Conservation (phyloP, 176 grass and related monocot genomes). For the Olyra latifolia region DNA sequence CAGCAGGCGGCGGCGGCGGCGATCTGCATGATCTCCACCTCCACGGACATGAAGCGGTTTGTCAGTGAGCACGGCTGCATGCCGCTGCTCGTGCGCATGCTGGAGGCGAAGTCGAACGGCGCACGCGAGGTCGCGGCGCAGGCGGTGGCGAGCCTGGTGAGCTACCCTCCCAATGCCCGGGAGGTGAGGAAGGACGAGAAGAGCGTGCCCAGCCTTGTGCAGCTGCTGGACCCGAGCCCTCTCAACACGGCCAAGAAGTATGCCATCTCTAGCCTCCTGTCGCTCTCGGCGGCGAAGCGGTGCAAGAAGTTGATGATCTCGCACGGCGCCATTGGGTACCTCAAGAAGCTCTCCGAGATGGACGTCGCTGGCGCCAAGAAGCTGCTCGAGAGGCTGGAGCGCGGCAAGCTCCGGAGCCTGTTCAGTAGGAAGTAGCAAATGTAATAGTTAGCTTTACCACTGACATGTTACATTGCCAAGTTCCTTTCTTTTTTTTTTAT, state of each 20-base stretch:
- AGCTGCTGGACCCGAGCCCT: slow-evolving; percentile 80
- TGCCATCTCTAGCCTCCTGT: slow-evolving; percentile 63
- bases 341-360: slow-evolving; percentile 94
- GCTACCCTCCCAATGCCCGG: slow-evolving; percentile 48
- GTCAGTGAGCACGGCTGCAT: slow-evolving; percentile 65
- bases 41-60: slow-evolving; percentile 52
- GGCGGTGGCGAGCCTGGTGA: slow-evolving; percentile 65
- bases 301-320: slow-evolving; percentile 92
- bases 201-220: slow-evolving; percentile 77
- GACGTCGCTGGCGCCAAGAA: slow-evolving; percentile 65
- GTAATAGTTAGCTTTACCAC: neutral
- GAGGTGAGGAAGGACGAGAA: slow-evolving; percentile 70
- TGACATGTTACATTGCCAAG: neutral
- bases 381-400: slow-evolving; percentile 75
- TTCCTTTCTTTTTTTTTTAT: neutral
- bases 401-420: slow-evolving; percentile 58
- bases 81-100: slow-evolving; percentile 62
- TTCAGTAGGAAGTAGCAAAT: slow-evolving; percentile 60
- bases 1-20: slow-evolving; percentile 61
- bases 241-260: slow-evolving; percentile 88
- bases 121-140: slow-evolving; percentile 79
- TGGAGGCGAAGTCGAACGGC: slow-evolving; percentile 62
- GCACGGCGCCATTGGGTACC: slow-evolving; percentile 87
- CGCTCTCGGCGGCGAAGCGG: slow-evolving; percentile 54
- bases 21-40: slow-evolving; percentile 61